Base-by-base conservation (phyloP, 2,329 filamentous ascomycete genomes). In the Paraconiothyrium sp. region DNA sequence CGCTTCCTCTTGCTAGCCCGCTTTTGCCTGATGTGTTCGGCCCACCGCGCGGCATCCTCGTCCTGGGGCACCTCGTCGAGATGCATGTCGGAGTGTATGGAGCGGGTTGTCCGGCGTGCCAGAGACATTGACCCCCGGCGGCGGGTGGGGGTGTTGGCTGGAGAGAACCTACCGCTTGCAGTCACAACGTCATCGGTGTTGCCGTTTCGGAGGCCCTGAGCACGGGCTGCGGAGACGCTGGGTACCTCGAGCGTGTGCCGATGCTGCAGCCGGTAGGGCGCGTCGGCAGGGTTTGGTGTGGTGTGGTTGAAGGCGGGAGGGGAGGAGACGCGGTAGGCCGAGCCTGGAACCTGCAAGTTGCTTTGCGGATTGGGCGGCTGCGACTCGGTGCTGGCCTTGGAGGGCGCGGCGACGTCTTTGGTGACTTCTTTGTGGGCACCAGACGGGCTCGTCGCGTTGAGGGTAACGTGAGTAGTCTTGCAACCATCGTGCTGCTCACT, bases 21-120 rank as follows among this genome's bases (percentile, higher is more conserved):
- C 81, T 96, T 97, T 76, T 97, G 92, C 71, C 92, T 90, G 72
- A 97, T 94, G 41, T 92, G 92, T 79, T 99, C 95, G 34, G 95
- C 92, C 92, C 93, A 98, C 59, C 93, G 88, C 60, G 92, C 86
- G 41, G 94, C 93, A 74, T 98, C 94, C 71, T 97, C 94, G 74
- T 98, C 94, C 20, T 90, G 92, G 2, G 89, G 85, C 22, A 94
- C 83, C 70, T 97, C 94, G 68, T 98, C 94, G 39, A 92, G 85
- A 52, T 92, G 90, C 71, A 89, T 83, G 71, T 98, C 94, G 1
- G 93, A 95, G 72, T 94, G 89, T 73, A 96, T 88, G 7, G 93
- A 96, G 64, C 93, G 87, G 27, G 94, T 97, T 63, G 90, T 89
- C 64, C 93, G 88, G 73, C 94, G 87, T 57, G 86, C 92, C 57